These are phyloP conservation scores for Phytopythium litorale DNA, from an alignment of 352 stramenopile genomes.

Conservation along the genomic window DNA sequence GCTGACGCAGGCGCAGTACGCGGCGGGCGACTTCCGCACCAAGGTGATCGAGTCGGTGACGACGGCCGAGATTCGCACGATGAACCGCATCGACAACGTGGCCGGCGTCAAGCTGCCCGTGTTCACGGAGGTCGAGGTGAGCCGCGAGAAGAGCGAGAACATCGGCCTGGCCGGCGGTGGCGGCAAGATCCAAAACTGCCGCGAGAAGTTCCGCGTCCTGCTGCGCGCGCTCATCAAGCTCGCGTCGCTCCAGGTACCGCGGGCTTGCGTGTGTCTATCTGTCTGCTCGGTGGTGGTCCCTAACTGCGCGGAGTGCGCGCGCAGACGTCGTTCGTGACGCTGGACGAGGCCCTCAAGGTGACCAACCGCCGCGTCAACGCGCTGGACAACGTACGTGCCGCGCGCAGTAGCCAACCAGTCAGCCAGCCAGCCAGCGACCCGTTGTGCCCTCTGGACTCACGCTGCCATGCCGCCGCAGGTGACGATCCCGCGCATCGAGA, in stretches of 20 bases:
- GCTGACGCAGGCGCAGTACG: slow-evolving; percentile 98
- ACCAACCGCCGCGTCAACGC: slow-evolving; percentile 99
- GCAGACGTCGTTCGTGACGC: slow-evolving; percentile 98
- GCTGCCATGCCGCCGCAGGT: slow-evolving; percentile 47
- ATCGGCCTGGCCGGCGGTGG: slow-evolving; percentile 95
- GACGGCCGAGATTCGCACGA: slow-evolving; percentile 93
- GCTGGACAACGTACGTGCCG: slow-evolving; percentile 93
- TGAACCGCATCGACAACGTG: slow-evolving; percentile 98
- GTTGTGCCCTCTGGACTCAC: not conserved
- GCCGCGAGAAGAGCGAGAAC: slow-evolving; percentile 92
- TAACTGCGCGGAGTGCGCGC: slow-evolving; percentile 49
- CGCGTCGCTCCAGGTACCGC: slow-evolving; percentile 70
- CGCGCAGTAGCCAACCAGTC: not conserved
- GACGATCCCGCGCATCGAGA: slow-evolving; percentile 98
- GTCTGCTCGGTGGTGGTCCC: not conserved
- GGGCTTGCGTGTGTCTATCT: not conserved
- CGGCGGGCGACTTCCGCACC: slow-evolving; percentile 95
- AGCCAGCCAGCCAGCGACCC: too few species aligned
- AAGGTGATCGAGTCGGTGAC: slow-evolving; percentile 97
- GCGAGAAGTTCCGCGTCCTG: slow-evolving; percentile 84
- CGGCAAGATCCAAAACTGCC: slow-evolving; percentile 96
- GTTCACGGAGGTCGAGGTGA: slow-evolving; percentile 96
- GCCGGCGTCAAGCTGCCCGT: slow-evolving; percentile 98
- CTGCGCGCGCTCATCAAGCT: slow-evolving; percentile 87
- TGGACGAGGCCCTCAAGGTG: slow-evolving; percentile 98